Conservation (phyloP, 805 yeast species). For the Kodamaea neixiangensis region DNA sequence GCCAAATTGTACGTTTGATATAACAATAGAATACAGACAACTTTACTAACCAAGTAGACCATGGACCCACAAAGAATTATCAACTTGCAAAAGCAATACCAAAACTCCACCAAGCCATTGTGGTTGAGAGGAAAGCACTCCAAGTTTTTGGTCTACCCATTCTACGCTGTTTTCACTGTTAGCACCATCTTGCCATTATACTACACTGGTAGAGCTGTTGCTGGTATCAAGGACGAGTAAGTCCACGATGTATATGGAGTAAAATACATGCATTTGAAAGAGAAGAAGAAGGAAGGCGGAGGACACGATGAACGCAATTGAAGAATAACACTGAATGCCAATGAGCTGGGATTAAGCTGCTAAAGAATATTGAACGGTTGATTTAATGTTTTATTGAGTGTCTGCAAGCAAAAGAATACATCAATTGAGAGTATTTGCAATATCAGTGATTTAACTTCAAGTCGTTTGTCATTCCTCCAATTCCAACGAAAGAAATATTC, state of each 20-base stretch:
- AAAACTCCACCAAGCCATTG: slow-evolving; percentile 42
- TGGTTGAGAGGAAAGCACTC: slow-evolving; percentile 52
- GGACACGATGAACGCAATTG: not conserved
- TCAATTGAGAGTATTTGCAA: too few species aligned
- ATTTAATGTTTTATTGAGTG: not conserved
- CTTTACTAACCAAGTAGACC: slow-evolving; percentile 9
- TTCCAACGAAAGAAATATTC: not conserved
- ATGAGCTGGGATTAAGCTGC: too few species aligned
- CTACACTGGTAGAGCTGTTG: slow-evolving; percentile 71
- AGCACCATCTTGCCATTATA: slow-evolving; percentile 65
- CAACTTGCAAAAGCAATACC: slow-evolving; percentile 46
- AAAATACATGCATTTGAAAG: slow-evolving; percentile 4
- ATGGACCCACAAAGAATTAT: slow-evolving; percentile 52
- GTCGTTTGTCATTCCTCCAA: not conserved
- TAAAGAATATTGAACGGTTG: not conserved
- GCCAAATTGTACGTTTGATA: not conserved
- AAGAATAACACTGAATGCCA: too few species aligned
- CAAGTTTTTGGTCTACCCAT: slow-evolving; percentile 73
- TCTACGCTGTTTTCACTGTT: slow-evolving; percentile 70
- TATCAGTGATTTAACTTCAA: not conserved
- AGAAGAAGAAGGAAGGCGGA: not conserved
- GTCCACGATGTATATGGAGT: not conserved
- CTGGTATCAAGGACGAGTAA: slow-evolving; percentile 58
- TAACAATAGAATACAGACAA: not conserved
- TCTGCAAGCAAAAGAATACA: too few species aligned